A percentile compares a stretch with the other conserved stretches of the same genome.
These are phyloP conservation scores for Ziziphus jujuba DNA, from an alignment of 306 rosid species.

Conservation along the genomic window DNA sequence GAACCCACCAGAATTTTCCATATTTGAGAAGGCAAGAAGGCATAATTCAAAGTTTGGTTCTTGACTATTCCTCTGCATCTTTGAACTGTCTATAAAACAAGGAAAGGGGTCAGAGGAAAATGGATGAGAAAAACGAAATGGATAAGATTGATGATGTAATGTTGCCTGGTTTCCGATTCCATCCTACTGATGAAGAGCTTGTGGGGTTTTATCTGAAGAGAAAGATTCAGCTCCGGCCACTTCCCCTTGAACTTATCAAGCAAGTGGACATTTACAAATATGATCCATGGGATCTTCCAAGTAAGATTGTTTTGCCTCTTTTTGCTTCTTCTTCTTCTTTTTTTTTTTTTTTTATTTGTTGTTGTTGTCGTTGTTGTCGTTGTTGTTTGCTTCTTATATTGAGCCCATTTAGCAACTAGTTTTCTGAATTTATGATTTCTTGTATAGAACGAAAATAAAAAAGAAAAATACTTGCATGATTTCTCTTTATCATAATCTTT, in stretches of 20 bases:
- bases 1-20: not conserved
- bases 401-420: not conserved
- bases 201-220: constrained; percentile 71
- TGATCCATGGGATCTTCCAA: constrained; percentile 94
- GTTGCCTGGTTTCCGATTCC: constrained; percentile 81
- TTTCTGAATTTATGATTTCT: not conserved
- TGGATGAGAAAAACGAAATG: constrained; percentile 67
- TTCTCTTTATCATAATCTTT: too few species aligned
- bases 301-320: constrained; percentile 41
- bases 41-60: constrained; percentile 1
- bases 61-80: constrained; percentile 10
- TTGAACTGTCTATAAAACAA: constrained; percentile 4
- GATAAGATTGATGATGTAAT: constrained; percentile 57
- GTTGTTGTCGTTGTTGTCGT: too few species aligned
- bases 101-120: constrained; percentile 10
- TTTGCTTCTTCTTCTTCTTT: not conserved
- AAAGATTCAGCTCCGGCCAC: constrained; percentile 58
- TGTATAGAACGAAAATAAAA: too few species aligned
- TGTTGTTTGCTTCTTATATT: too few species aligned
- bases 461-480: too few species aligned
- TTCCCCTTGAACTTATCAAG: constrained; percentile 70
- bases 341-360: too few species aligned
- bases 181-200: constrained; percentile 85
- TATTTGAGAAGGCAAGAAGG: not conserved
- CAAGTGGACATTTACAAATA: constrained; percentile 77